Evolutionary conservation across 2,329 filamentous ascomycete species (phyloP), one percentile per base, ranked within the genome.

Genomic region (Ophiostoma piceae): DNA sequence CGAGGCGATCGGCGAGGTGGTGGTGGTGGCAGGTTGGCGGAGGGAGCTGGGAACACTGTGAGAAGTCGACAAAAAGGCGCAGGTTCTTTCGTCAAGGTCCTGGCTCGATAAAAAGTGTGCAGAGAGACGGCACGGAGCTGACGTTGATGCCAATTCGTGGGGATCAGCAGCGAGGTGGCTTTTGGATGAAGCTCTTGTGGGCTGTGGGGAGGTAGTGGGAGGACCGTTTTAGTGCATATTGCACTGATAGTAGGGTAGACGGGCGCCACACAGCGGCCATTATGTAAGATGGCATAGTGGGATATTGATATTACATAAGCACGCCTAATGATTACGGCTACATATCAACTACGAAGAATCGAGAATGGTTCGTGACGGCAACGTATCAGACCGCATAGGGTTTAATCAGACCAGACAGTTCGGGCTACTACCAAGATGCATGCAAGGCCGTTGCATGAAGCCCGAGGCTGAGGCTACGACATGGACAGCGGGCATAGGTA

Each of bases 141-240:
- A n/a, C 35, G 19, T 39, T 22, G 32, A 39, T 22, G 32, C 16
- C 37, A 11, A n/a, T 35, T 39, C 62, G 62, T 39, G 39, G 35
- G 8, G 35, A 64, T 64, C 29, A 64, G 8, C 29, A 64, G 26
- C 26, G 32, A n/a, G 60, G 19, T 39, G 57, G 3, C 57, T 32
- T 32, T 32, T 32, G 26, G 26, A 39, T 65, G 62, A 65, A 65
- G 62, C 62, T 65, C 29, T 22, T 16, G 60, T 64, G 32, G 35
- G 19, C 29, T 65, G 62, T 65, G 62, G 60, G 9, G 62, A 65
- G 62, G 51, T n/a, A 39, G 32, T 22, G 62, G 35, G 32, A 39
- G n/a, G 32, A 37, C 29, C 19, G 62, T 37, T 65, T 65, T 65
- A 65, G 62, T 65, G 62, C 62, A 39, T 65, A 39, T 39, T 14